These are phyloP conservation scores for Phytophthora sojae DNA, from an alignment of 352 stramenopile species.

Conservation along the genomic window DNA sequence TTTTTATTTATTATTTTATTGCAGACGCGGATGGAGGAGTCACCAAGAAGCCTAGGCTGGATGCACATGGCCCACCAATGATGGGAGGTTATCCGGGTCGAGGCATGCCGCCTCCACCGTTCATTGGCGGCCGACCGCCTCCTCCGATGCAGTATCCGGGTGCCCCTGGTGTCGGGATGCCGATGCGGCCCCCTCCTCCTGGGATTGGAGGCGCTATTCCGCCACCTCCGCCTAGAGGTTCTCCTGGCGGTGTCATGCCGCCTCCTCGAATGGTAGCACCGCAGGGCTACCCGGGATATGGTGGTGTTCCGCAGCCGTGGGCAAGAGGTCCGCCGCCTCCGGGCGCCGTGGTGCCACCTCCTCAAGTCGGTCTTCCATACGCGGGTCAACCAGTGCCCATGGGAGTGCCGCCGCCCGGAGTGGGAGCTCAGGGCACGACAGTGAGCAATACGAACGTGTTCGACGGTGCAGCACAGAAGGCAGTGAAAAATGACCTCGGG, in stretches of 20 bases:
- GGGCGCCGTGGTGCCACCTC: conserved; percentile 24
- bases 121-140: conserved; percentile 53
- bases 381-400: conserved; percentile 31
- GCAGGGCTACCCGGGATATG: conserved; percentile 33
- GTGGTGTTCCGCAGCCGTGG: conserved; percentile 37
- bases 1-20: conserved; percentile 20
- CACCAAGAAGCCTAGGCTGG: conserved; percentile 60
- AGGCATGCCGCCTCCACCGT: conserved; percentile 56
- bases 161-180: conserved; percentile 49
- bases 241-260: conserved; percentile 47
- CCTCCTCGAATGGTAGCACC: conserved; percentile 40
- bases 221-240: conserved; percentile 42
- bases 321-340: conserved; percentile 28
- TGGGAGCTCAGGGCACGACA: conserved; percentile 12
- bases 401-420: conserved; percentile 4
- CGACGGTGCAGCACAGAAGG: conserved; percentile 33
- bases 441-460: conserved; percentile 46
- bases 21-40: conserved; percentile 27
- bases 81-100: conserved; percentile 56
- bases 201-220: conserved; percentile 39
- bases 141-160: conserved; percentile 54
- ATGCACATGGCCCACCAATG: conserved; percentile 31
- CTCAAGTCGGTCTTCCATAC: conserved; percentile 32
- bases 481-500: conserved; percentile 48
- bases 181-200: conserved; percentile 59